phyloP scores from a whole-genome alignment of 345 rosid genomes.

The Linum tenue region DNA sequence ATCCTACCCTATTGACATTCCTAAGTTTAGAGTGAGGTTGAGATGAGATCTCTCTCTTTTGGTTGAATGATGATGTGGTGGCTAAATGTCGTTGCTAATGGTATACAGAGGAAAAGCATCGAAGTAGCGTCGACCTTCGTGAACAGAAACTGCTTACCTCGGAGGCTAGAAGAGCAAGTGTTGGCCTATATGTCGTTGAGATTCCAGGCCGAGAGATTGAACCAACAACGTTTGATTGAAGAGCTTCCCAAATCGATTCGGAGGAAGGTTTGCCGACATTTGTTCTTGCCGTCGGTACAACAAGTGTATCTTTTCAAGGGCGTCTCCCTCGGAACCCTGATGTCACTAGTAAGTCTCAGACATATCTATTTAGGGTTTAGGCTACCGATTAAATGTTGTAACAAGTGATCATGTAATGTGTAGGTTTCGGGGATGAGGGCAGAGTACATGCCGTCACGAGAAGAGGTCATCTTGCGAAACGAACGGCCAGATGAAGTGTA shows the following conservation, averaged over 20 bases:
- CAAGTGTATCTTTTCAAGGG: slow-evolving; percentile 67
- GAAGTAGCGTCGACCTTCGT: slow-evolving; percentile 76
- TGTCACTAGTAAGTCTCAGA: slow-evolving; percentile 54
- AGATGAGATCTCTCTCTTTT: no score
- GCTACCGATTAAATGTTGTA: no score
- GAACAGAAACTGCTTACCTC: slow-evolving; percentile 58
- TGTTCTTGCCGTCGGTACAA: slow-evolving; percentile 63
- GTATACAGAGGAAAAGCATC: slow-evolving; percentile 79
- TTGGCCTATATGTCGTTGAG: slow-evolving; percentile 87
- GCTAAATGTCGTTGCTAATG: no score
- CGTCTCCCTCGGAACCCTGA: slow-evolving; percentile 47
- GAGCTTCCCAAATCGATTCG: slow-evolving; percentile 84
- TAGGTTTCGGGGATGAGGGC: slow-evolving; percentile 81
- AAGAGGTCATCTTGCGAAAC: slow-evolving; percentile 73
- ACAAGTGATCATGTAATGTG: no score
- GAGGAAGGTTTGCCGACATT: slow-evolving; percentile 76
- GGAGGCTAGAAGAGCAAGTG: slow-evolving; percentile 64
- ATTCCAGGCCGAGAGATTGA: slow-evolving; percentile 84
- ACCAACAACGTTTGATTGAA: slow-evolving; percentile 67
- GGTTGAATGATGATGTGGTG: no score
- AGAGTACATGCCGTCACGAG: slow-evolving; percentile 87
- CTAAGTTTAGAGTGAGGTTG: no score
- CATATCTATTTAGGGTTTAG: no score
- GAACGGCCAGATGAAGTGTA: slow-evolving; percentile 83
- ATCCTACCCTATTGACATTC: no score